A percentile compares a stretch with the other conserved stretches of the same genome.
Conservation (phyloP, 1,284 basidiomycete genomes). For the Sanghuangporus sanghuang region DNA sequence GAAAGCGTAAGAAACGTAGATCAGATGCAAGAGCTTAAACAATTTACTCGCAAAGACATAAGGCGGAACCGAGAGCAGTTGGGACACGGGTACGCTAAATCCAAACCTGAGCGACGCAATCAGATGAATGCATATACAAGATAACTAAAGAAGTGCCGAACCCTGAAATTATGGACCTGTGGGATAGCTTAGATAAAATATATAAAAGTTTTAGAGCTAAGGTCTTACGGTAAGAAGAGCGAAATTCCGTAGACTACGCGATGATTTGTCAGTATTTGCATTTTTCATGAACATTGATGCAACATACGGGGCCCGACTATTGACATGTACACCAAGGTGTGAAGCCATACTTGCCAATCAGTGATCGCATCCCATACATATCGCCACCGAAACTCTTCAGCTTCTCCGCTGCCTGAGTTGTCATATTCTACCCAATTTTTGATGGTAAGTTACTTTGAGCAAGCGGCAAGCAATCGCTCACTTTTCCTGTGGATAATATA, state of each 20-base stretch:
- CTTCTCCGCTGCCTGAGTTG: conserved; percentile 61
- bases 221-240: conserved; percentile 54
- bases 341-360: conserved; percentile 65
- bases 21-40: background rate
- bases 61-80: conserved; percentile 62
- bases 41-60: conserved; percentile 55
- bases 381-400: conserved; percentile 48
- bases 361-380: conserved; percentile 49
- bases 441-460: conserved; percentile 41
- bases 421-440: conserved; percentile 47
- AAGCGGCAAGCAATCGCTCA: conserved; percentile 23
- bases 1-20: background rate
- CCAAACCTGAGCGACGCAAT: conserved; percentile 41
- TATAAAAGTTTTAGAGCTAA: too few relatives aligned
- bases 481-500: conserved; percentile 60
- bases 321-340: conserved; percentile 57
- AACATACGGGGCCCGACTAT: conserved; percentile 52
- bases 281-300: background rate
- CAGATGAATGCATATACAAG: too few relatives aligned
- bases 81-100: conserved; percentile 48
- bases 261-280: too few relatives aligned
- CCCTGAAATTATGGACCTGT: too few relatives aligned
- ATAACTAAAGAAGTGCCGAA: too few relatives aligned
- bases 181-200: too few relatives aligned
- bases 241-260: conserved; percentile 34